Evolutionary conservation across 2,329 filamentous ascomycete species (phyloP).

Genomic region (Dactylonectria estremocensis): DNA sequence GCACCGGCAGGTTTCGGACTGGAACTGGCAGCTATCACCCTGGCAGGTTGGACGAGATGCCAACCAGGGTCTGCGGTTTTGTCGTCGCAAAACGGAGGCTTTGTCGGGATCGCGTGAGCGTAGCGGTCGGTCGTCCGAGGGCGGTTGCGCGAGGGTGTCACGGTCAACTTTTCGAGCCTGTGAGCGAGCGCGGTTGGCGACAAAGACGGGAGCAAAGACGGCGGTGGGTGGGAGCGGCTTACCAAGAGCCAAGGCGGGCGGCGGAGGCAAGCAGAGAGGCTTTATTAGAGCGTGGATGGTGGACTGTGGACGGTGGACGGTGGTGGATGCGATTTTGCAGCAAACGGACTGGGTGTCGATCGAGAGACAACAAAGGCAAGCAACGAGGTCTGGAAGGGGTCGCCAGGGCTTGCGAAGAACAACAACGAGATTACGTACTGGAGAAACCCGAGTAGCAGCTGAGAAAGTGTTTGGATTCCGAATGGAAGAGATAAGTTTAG

Average conservation of each 20-base stretch:
- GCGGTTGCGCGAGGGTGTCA: constrained; percentile 39
- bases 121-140: constrained; percentile 38
- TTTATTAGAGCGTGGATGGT: too few species aligned
- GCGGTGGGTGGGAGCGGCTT: constrained; percentile 44
- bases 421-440: constrained; percentile 31
- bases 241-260: constrained; percentile 41
- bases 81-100: constrained; percentile 42
- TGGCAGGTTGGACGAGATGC: constrained; percentile 43
- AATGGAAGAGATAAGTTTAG: constrained; percentile 33
- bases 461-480: constrained; percentile 42
- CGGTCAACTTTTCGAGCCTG: constrained; percentile 34
- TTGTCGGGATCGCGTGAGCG: constrained; percentile 36
- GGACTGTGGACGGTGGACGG: background rate
- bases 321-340: constrained; percentile 17
- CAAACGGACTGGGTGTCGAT: constrained; percentile 28
- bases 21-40: constrained; percentile 31
- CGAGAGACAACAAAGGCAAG: constrained; percentile 29
- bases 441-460: background rate
- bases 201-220: constrained; percentile 38
- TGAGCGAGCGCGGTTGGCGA: constrained; percentile 46
- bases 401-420: constrained; percentile 3
- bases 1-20: constrained; percentile 34
- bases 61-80: constrained; percentile 37
- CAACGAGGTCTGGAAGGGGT: constrained; percentile 16
- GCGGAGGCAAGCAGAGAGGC: constrained; percentile 31